Conservation (phyloP, 805 yeast genomes). For the Teunomyces lycoperdinae region DNA sequence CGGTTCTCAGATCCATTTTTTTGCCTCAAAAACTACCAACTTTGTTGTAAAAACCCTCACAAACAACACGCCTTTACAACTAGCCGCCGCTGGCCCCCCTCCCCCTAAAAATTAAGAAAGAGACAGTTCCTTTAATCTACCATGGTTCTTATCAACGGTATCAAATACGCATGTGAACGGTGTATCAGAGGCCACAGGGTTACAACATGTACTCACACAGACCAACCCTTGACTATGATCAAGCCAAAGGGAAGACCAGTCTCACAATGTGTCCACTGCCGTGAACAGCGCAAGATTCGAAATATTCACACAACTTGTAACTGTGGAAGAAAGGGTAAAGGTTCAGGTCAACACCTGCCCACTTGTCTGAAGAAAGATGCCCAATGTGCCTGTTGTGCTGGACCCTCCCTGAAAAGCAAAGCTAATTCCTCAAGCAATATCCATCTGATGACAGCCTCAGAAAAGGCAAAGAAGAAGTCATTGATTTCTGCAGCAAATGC, state of each 20-base stretch:
- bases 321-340: conserved; percentile 57
- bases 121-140: neutral
- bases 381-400: conserved; percentile 38
- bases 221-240: conserved; percentile 86
- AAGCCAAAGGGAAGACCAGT: conserved; percentile 97
- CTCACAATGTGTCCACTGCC: conserved; percentile 84
- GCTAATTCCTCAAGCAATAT: conserved; percentile 4
- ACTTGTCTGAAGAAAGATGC: conserved; percentile 38
- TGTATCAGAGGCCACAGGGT: conserved; percentile 97
- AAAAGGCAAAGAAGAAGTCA: conserved; percentile 16
- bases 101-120: neutral
- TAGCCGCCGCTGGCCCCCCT: neutral
- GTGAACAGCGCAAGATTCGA: conserved; percentile 66
- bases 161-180: conserved; percentile 93
- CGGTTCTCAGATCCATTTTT: too few relatives aligned
- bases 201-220: conserved; percentile 88
- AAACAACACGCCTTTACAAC: too few relatives aligned
- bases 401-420: neutral
- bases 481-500: conserved; percentile 14
- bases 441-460: conserved; percentile 12
- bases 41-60: too few relatives aligned
- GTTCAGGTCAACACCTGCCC: conserved; percentile 35
- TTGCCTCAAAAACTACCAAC: neutral
- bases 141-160: conserved; percentile 90
- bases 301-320: conserved; percentile 68